A percentile compares a stretch with the other conserved stretches of the same genome.
Evolutionary conservation across 78 protist species (phyloP).

Genomic region (Planoprotostelium fungivorum): DNA sequence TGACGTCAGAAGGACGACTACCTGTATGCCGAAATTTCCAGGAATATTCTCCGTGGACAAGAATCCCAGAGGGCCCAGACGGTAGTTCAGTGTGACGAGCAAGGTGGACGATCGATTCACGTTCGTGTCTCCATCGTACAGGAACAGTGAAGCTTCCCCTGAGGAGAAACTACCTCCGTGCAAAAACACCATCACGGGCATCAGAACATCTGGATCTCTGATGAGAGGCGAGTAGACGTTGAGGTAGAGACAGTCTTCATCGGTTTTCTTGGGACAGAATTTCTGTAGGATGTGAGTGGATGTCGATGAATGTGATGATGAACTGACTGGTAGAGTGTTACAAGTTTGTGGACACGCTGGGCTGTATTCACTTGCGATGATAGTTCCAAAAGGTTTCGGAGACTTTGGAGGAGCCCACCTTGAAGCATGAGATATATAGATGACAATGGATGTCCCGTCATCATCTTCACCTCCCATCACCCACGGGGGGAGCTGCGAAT

Average conservation of each 20-base stretch:
- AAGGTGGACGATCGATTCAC: slow-evolving; percentile 16
- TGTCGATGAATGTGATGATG: too few species aligned
- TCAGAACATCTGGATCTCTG: too few species aligned
- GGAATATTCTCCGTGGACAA: too few species aligned
- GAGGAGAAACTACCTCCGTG: slow-evolving; percentile 55
- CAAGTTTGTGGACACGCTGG: too few species aligned
- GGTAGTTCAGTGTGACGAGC: slow-evolving; percentile 26
- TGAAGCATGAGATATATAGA: background rate
- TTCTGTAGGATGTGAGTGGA: too few species aligned
- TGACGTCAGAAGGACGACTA: too few species aligned
- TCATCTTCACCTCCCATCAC: slow-evolving; percentile 47
- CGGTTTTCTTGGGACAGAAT: slow-evolving; percentile 31
- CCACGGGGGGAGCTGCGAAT: slow-evolving; percentile 66
- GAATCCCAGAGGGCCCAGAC: slow-evolving; percentile 46
- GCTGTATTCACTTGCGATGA: too few species aligned
- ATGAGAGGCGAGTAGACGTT: slow-evolving; percentile 30
- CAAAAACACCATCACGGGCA: slow-evolving; percentile 39
- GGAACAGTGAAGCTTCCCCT: slow-evolving; percentile 14
- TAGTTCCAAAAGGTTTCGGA: too few species aligned
- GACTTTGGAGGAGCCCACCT: too few species aligned
- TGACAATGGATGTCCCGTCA: slow-evolving; percentile 8
- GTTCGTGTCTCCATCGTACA: slow-evolving; percentile 28
- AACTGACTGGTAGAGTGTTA: too few species aligned
- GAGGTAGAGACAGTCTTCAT: slow-evolving; percentile 61
- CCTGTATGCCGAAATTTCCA: too few species aligned